Base-by-base conservation (phyloP, 805 yeast genomes). In the Debaryomyces maramus region DNA sequence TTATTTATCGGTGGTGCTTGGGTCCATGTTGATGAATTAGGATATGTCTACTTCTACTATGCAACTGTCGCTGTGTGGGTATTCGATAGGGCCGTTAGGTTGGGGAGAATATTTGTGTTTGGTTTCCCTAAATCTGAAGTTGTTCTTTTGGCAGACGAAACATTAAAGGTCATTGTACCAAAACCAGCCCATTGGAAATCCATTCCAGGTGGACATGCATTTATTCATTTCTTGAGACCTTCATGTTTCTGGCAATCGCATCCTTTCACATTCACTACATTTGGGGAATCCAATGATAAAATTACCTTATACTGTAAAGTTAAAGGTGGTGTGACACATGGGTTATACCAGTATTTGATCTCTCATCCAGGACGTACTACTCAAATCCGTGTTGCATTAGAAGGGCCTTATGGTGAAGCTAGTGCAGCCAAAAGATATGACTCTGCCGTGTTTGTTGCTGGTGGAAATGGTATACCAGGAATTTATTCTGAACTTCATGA, bases 391-490 rank as follows among this genome's bases (percentile, higher is more conserved):
- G 68, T 68, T 11, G 54, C 56, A 7, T 55, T 68, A 9, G 91
- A 85, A 54, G 91, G 91, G 1, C 89, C 90, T 2, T 85, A 85
- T 52, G 87, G 91, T 3, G 66, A 69, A 28, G 46, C 73, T 2
- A 55, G 76, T 4, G 75, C 81, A 2, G 61, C 78, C 11, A 61
- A 65, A 18, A 61, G 66, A 32, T 83, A 73, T 49, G 75, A 78
- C 35, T 72, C 75, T 41, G 74, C 81, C 5, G 68, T 83, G 5
- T 70, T 82, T 32, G 45, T 85, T 17, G 84, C 90, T 6, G 90
- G 88, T 34, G 91, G 93, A 21, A 80, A 80, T 39, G 93, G 93
- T 39, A 67, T 85, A 37, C 81, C 91, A 0, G 86, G 81, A 16
- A 61, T 72, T 17, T 59, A 63, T 34, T 66, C 70, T 14, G 73